Evolutionary conservation across 306 rosid species (phyloP).

Genomic region (Malus domestica): DNA sequence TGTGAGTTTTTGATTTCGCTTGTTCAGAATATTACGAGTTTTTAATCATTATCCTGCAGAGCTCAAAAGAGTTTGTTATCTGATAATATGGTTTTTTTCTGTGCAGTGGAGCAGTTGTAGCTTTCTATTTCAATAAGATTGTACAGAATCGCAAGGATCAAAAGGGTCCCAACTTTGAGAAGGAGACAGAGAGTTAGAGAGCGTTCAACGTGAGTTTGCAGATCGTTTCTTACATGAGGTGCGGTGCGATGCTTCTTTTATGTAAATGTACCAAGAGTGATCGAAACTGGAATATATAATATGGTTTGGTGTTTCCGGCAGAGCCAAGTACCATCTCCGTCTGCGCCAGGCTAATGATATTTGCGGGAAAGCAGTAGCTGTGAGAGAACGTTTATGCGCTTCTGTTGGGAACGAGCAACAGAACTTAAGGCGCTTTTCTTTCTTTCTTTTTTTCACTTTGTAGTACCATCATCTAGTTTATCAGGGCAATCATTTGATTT

Average conservation of each 20-base stretch:
- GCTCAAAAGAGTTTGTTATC: neutral
- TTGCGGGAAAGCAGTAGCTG: neutral
- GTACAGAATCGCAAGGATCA: slow-evolving; percentile 33
- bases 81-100: slow-evolving; percentile 13
- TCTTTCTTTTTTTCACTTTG: too few species aligned
- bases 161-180: slow-evolving; percentile 35
- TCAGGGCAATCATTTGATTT: too few species aligned
- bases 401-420: too few species aligned
- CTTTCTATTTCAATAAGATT: slow-evolving; percentile 61
- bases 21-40: neutral
- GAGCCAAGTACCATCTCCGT: neutral
- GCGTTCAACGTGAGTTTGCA: slow-evolving; percentile 31
- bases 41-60: neutral
- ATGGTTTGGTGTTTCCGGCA: neutral
- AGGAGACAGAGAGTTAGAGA: slow-evolving; percentile 35
- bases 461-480: too few species aligned
- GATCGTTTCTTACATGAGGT: neutral
- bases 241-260: neutral
- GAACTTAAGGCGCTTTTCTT: too few species aligned
- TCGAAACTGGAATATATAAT: neutral
- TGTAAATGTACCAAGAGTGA: neutral
- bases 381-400: too few species aligned
- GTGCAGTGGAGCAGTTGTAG: slow-evolving; percentile 69
- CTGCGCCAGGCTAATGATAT: neutral
- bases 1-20: neutral